Base-by-base conservation (phyloP, 2,329 filamentous ascomycete genomes). In the Talaromyces islandicus region DNA sequence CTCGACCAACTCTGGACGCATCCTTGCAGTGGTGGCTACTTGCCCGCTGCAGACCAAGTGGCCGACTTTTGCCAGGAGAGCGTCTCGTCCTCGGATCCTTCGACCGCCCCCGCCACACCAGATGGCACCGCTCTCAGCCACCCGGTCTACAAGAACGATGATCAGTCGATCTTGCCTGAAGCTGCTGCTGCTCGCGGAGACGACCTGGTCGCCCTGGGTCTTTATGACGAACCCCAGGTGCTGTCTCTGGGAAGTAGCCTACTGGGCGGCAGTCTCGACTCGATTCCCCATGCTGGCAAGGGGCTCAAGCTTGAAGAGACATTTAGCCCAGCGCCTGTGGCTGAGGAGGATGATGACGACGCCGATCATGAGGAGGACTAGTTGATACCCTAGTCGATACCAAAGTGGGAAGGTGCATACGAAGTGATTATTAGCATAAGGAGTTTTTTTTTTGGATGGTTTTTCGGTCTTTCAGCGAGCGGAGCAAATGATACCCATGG, bases 251-350 rank as follows among this genome's bases (percentile, higher is more conserved):
- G 73, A 80, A 83, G 75, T 81, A 85, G 74, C 71, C 71, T 89
- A 19, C 73, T 86, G 53, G 82, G 82, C 25, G 75, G 82, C 7
- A 71, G 78, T 11, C 41, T 53, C 1, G 80, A 79, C 65, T 75
- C 77, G 48, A 69, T 70, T 7, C 65, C 73, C 0, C 64, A 65
- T 70, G 58, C 77, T 19, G 89, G 89, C 60, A 90, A 91, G 72
- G 89, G 90, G 0, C 77, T 93, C 65, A 93, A 92, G 71, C 78
- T 94, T 3, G 90, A 93, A 73, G 89, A 92, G 71, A 89, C 89
- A 0, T 93, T 77, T 59, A 73, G 69, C 83, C 89, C 88, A 85
- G 72, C 89, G 82, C 19, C 88, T 5, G 77, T 82, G 27, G 83
- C 85, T 0, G 81, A 80, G 10, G 75, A 78, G 2, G 77, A 82